Conservation (phyloP, 257 asterid species). For the Przewalskia tangutica region DNA sequence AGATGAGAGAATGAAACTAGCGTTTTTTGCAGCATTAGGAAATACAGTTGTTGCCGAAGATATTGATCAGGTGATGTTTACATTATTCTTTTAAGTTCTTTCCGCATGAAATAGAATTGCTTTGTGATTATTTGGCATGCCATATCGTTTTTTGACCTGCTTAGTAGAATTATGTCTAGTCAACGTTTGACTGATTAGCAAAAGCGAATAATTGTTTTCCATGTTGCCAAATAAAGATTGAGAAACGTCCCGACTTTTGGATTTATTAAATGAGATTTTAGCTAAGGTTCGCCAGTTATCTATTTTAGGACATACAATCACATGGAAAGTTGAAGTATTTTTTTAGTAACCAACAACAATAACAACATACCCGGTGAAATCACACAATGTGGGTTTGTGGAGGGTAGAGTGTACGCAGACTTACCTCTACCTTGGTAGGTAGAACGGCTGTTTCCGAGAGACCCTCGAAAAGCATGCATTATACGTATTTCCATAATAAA, state of each 20-base stretch:
- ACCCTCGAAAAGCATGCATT: not conserved
- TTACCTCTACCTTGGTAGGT: too few species aligned
- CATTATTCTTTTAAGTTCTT: not conserved
- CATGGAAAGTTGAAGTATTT: not conserved
- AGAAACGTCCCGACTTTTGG: not conserved
- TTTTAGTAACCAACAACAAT: not conserved
- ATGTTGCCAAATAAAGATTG: not conserved
- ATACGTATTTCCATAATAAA: not conserved
- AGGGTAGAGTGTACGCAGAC: too few species aligned
- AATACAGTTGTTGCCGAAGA: constrained; percentile 73
- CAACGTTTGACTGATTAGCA: not conserved
- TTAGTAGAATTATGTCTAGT: not conserved
- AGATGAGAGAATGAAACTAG: constrained; percentile 88
- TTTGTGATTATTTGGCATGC: not conserved
- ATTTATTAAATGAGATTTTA: not conserved
- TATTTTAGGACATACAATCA: not conserved
- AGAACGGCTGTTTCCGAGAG: too few species aligned
- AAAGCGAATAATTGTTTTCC: not conserved
- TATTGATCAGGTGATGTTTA: constrained; percentile 65
- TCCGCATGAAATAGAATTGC: not conserved
- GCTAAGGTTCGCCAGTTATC: not conserved
- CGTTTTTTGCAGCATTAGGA: constrained; percentile 72
- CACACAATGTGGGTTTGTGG: too few species aligned
- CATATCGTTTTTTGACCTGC: not conserved
- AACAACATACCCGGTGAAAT: too few species aligned